Percentiles rank a stretch among this genome's conserved stretches.
Evolutionary conservation across 768 basidiomycete genomes (phyloP).

Genomic region (Neoboletus magnificus): DNA sequence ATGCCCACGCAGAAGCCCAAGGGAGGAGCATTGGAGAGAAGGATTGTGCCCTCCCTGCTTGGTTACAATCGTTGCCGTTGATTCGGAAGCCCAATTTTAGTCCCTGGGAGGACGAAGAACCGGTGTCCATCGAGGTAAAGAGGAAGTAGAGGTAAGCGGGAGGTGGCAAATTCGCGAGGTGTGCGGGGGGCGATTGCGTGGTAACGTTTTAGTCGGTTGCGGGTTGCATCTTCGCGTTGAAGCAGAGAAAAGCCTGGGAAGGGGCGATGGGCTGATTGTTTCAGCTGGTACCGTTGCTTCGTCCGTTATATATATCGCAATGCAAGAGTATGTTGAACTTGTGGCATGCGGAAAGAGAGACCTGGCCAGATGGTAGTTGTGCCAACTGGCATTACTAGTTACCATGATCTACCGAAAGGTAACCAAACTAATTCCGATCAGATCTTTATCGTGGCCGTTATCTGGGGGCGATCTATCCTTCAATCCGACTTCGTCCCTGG

Average conservation of each 20-base stretch:
- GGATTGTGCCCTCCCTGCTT: slow-evolving; percentile 49
- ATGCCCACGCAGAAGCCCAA: slow-evolving; percentile 39
- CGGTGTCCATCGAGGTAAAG: slow-evolving; percentile 17
- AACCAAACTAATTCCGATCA: slow-evolving; percentile 1
- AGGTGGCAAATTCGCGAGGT: not conserved
- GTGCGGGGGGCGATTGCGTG: slow-evolving; percentile 2
- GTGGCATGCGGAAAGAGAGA: too few species aligned
- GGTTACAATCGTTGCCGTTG: slow-evolving; percentile 65
- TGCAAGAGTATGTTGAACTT: slow-evolving; percentile 30
- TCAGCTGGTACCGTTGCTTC: slow-evolving; percentile 22
- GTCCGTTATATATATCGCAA: slow-evolving; percentile 32
- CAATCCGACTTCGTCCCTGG: not conserved
- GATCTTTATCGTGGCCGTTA: slow-evolving; percentile 10
- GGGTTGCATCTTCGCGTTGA: slow-evolving; percentile 13
- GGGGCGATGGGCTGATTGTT: slow-evolving; percentile 20
- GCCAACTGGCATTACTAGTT: too few species aligned
- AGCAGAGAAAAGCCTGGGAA: slow-evolving; percentile 12
- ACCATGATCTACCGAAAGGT: too few species aligned
- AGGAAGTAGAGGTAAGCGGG: slow-evolving; percentile 18
- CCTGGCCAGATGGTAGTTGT: too few species aligned
- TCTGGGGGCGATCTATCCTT: not conserved
- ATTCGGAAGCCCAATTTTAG: slow-evolving; percentile 72
- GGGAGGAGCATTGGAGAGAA: slow-evolving; percentile 22
- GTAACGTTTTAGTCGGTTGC: slow-evolving; percentile 13
- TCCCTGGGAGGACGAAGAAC: slow-evolving; percentile 78